A percentile compares a stretch with the other conserved stretches of the same genome.
Conservation (phyloP, 1,284 basidiomycete species). For the Sporisorium graminicola region DNA sequence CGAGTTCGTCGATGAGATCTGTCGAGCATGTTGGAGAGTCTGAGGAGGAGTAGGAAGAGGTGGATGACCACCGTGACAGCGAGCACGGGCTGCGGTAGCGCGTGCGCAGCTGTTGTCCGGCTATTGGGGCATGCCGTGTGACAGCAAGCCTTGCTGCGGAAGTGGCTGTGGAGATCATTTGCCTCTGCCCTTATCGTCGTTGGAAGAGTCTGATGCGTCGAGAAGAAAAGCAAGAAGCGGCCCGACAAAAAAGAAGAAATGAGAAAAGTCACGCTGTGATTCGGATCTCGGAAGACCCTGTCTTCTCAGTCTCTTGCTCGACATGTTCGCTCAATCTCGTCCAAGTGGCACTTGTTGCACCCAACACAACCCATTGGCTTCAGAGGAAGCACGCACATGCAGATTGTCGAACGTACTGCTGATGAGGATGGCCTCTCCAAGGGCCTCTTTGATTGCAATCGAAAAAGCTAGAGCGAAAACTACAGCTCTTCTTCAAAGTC, state of each 20-base stretch:
- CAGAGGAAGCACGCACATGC: too few relatives aligned
- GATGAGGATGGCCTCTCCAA: neutral
- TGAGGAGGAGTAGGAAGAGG: neutral
- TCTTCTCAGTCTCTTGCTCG: neutral
- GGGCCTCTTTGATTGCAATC: neutral
- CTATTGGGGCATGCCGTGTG: neutral
- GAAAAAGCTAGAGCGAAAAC: neutral
- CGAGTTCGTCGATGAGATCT: slow-evolving; percentile 42
- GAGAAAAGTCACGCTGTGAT: neutral
- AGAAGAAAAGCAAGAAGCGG: neutral
- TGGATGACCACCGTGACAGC: neutral
- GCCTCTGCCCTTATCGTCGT: neutral
- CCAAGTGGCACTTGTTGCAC: too few relatives aligned
- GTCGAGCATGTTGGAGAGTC: neutral
- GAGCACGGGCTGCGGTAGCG: neutral
- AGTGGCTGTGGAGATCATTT: neutral
- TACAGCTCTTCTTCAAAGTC: slow-evolving; percentile 33
- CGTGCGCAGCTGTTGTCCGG: neutral
- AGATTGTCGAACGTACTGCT: neutral
- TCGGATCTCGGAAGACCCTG: neutral
- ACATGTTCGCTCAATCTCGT: neutral
- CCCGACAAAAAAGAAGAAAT: neutral
- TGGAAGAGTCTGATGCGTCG: neutral
- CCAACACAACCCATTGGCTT: too few relatives aligned
- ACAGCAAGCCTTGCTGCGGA: neutral